Conservation (phyloP, 768 basidiomycete species). For the Kwoniella bestiolae region DNA sequence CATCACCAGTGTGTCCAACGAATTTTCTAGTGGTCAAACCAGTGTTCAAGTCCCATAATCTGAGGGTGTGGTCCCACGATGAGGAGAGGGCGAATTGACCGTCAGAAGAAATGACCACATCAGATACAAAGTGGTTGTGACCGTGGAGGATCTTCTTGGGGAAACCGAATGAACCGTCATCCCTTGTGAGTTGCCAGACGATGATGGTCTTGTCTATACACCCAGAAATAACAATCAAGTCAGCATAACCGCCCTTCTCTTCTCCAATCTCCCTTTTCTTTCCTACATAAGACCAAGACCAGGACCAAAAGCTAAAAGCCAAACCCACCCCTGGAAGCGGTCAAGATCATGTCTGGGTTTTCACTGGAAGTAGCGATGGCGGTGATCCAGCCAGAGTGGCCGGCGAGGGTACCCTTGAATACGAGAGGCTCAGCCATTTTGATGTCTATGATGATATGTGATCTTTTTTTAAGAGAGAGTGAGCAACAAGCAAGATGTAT, state of each 20-base stretch:
- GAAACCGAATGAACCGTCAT: slow-evolving; percentile 75
- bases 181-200: slow-evolving; percentile 96
- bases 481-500: neutral
- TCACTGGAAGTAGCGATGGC: slow-evolving; percentile 97
- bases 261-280: neutral
- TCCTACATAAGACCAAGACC: neutral
- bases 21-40: slow-evolving; percentile 95
- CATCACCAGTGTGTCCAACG: slow-evolving; percentile 96
- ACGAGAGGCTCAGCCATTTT: slow-evolving; percentile 81
- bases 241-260: neutral
- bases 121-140: slow-evolving; percentile 99
- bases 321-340: slow-evolving; percentile 87
- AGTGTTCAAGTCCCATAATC: slow-evolving; percentile 99
- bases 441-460: slow-evolving; percentile 7
- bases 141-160: slow-evolving; percentile 97
- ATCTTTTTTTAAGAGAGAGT: slow-evolving; percentile 9
- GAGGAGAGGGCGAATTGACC: slow-evolving; percentile 99
- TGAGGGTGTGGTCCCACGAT: slow-evolving; percentile 99
- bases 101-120: slow-evolving; percentile 98
- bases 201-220: slow-evolving; percentile 96
- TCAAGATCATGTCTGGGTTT: slow-evolving; percentile 99
- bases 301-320: neutral
- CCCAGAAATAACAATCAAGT: neutral
- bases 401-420: slow-evolving; percentile 87
- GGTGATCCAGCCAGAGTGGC: slow-evolving; percentile 97